phyloP scores from a whole-genome alignment of 225 moss, liverwort and hornwort genomes.

The Physcomitrellopsis africana region DNA sequence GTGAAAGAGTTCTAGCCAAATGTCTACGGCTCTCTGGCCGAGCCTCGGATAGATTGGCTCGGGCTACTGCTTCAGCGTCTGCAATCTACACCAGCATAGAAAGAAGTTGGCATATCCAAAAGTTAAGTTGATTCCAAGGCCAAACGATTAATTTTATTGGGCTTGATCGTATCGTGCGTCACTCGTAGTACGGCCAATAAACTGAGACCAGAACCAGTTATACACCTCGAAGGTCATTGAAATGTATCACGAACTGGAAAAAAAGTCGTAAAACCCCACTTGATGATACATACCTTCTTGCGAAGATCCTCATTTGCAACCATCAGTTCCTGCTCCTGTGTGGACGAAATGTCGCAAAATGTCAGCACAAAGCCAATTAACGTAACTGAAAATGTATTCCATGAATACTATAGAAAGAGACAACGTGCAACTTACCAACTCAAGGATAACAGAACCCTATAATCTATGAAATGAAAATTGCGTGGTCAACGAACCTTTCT shows the following conservation, averaged over 20 bases:
- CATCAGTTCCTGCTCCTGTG: constrained; percentile 59
- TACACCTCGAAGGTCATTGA: neutral
- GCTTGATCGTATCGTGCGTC: neutral
- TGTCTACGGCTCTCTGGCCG: constrained; percentile 48
- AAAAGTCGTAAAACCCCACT: constrained; percentile 6
- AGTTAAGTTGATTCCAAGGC: neutral
- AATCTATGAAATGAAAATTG: too few species aligned
- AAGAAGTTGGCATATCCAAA: constrained; percentile 8
- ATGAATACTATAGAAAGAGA: neutral
- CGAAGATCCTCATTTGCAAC: constrained; percentile 54
- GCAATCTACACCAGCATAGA: constrained; percentile 59
- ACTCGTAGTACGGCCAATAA: constrained; percentile 4
- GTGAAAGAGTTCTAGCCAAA: constrained; percentile 49
- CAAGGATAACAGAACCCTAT: too few species aligned
- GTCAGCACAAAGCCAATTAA: neutral
- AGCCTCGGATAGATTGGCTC: constrained; percentile 31
- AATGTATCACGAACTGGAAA: neutral
- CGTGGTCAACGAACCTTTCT: constrained; percentile 60
- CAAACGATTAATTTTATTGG: too few species aligned
- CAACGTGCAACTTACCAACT: neutral
- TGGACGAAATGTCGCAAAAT: neutral
- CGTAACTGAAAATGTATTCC: neutral
- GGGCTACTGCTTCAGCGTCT: constrained; percentile 76
- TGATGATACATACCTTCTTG: constrained; percentile 47
- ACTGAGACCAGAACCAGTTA: neutral